A percentile compares a stretch with the other conserved stretches of the same genome.
These are phyloP conservation scores for Venturia aucupariae DNA, from an alignment of 2,329 filamentous ascomycete genomes.

Conservation along the genomic window DNA sequence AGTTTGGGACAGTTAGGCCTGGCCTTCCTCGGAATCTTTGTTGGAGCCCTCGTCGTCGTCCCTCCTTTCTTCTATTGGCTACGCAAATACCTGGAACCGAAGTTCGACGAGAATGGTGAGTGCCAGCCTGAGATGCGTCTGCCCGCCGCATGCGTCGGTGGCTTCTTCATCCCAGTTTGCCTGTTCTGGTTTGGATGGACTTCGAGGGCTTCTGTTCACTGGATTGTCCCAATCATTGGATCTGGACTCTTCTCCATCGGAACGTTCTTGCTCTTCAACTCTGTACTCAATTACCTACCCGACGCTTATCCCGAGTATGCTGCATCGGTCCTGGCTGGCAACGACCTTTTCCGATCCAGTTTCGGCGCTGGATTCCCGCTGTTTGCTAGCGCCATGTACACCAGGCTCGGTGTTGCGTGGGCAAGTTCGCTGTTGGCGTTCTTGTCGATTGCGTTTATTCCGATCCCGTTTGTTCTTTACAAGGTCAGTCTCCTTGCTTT, in stretches of 20 bases:
- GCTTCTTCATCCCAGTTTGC: constrained; percentile 23
- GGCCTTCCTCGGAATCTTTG: constrained; percentile 26
- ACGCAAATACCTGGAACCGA: constrained; percentile 22
- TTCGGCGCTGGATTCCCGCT: constrained; percentile 51
- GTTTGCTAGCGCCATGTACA: constrained; percentile 41
- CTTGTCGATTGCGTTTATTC: constrained; percentile 28
- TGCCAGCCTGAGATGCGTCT: constrained; percentile 28
- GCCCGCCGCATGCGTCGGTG: constrained; percentile 27
- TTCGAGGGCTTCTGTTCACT: constrained; percentile 26
- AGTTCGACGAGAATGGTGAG: constrained; percentile 20
- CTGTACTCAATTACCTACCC: constrained; percentile 51
- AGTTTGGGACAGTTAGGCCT: constrained; percentile 23
- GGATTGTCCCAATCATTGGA: constrained; percentile 31
- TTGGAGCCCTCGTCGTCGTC: constrained; percentile 24
- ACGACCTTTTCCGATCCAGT: constrained; percentile 46
- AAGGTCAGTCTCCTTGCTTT: constrained; percentile 11
- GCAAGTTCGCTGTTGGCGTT: constrained; percentile 32
- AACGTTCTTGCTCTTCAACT: constrained; percentile 42
- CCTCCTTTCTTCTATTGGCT: constrained; percentile 28
- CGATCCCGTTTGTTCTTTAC: constrained; percentile 30
- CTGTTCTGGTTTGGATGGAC: constrained; percentile 35
- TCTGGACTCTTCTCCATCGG: constrained; percentile 37
- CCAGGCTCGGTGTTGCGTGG: constrained; percentile 30
- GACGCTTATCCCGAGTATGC: constrained; percentile 57
- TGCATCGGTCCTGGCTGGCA: constrained; percentile 51